Evolutionary conservation across 2,329 filamentous ascomycete species (phyloP).

Genomic region (Penicillium sp.): DNA sequence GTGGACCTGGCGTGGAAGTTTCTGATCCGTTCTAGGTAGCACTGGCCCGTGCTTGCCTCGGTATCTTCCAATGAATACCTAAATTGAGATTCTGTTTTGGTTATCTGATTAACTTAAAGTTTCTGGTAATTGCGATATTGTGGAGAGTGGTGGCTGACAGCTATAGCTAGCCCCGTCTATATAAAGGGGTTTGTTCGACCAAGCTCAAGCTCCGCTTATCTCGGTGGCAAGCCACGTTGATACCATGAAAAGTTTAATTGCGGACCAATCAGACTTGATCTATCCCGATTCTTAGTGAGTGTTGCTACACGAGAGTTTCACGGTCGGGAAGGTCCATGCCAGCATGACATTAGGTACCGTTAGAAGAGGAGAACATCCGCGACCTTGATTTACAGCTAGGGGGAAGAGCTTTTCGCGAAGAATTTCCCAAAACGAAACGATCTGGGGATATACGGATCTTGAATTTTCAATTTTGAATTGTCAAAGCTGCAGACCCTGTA

Average conservation of each 20-base stretch:
- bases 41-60: background rate
- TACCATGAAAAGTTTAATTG: background rate
- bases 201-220: too few relatives aligned
- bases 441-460: too few relatives aligned
- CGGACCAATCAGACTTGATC: background rate
- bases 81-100: too few relatives aligned
- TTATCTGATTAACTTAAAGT: background rate
- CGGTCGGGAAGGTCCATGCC: background rate
- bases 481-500: background rate
- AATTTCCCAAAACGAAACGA: background rate
- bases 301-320: background rate
- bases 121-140: too few relatives aligned
- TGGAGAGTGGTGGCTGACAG: too few relatives aligned
- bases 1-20: background rate
- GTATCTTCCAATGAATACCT: background rate
- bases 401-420: background rate
- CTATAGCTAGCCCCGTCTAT: too few relatives aligned
- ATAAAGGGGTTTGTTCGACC: too few relatives aligned
- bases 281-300: too few relatives aligned
- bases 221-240: background rate
- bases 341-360: background rate
- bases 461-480: background rate
- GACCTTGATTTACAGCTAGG: background rate
- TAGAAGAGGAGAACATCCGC: background rate
- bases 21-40: background rate